Evolutionary conservation across 2,329 filamentous ascomycete species (phyloP), one percentile per base, ranked within the genome.

Genomic region (Ophiocordyceps sinensis): DNA sequence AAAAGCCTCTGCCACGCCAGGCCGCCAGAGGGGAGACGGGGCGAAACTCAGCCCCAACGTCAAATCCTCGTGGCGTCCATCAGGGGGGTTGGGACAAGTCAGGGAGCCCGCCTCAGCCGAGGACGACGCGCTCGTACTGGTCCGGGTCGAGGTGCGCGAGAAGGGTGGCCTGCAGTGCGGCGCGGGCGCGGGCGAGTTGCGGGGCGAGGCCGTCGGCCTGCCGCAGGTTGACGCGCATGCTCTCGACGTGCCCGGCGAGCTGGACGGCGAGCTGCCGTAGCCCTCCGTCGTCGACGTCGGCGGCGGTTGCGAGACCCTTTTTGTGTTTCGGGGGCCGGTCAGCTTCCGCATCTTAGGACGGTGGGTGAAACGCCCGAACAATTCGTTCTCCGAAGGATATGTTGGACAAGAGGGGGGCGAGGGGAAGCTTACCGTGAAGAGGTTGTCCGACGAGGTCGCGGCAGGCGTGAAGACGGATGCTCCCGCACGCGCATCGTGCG

Each of bases 221-320:
- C 43, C 64, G 58, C 32, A 76, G 57, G 49, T 77, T 77, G 36
- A 59, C 59, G 41, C 58, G 61, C 51, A 78, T 68, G 49, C 70
- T 76, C 44, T 76, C 70, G 58, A 75, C 68, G 46, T 77, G 73
- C 40, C 55, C 72, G 11, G 61, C 59, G 15, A 77, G 61, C 51
- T 75, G 71, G 14, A 62, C 53, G 0, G 64, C 66, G 4, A 74
- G 51, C 2, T 55, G 53, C n/a, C 62, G 49, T 14, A 75, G 50
- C 36, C 70, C 66, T 17, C 64, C 61, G 28, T 43, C 41, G 14
- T 42, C 36, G 14, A 40, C 31, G n/a, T 41, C 45, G 19, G 21
- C 23, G 23, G 5, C 23, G 23, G 23, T 9, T 26, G 23, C 23
- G 23, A 26, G 23, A 26, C 5, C 23, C 23, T 26, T 19, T 26